Evolutionary conservation across 2,329 filamentous ascomycete genomes (phyloP).

Genomic region (Cercospora janseana): DNA sequence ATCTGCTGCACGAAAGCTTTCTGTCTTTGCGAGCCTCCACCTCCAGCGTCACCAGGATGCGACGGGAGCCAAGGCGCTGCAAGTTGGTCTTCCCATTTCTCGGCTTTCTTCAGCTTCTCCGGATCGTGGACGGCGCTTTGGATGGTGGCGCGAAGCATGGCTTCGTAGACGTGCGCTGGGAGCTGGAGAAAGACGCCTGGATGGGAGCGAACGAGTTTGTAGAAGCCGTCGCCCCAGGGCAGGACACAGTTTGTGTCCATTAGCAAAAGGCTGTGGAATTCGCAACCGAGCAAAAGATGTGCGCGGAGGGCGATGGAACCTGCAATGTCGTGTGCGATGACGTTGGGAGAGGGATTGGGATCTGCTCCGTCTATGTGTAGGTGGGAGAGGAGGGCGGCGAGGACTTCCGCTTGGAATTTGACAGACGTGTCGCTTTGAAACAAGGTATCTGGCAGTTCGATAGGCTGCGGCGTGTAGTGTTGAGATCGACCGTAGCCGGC

Average conservation of each 20-base stretch:
- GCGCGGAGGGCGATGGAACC: constrained; percentile 45
- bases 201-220: constrained; percentile 40
- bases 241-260: constrained; percentile 47
- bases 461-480: constrained; percentile 25
- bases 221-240: constrained; percentile 47
- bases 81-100: constrained; percentile 40
- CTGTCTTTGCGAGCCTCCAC: constrained; percentile 31
- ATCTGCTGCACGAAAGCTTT: constrained; percentile 45
- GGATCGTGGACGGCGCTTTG: constrained; percentile 39
- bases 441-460: constrained; percentile 9
- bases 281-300: constrained; percentile 40
- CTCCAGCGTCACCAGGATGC: not conserved
- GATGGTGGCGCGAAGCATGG: constrained; percentile 44
- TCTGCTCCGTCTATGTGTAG: constrained; percentile 33
- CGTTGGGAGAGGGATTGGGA: constrained; percentile 32
- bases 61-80: constrained; percentile 37
- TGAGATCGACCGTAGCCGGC: constrained; percentile 47
- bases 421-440: constrained; percentile 40
- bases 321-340: constrained; percentile 49
- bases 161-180: constrained; percentile 38
- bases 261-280: constrained; percentile 44
- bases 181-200: constrained; percentile 34
- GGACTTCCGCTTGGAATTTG: constrained; percentile 41
- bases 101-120: constrained; percentile 25
- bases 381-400: constrained; percentile 41